Evolutionary conservation across 1,139 yeast genomes (phyloP).

Genomic region (Candida glucosophila): DNA sequence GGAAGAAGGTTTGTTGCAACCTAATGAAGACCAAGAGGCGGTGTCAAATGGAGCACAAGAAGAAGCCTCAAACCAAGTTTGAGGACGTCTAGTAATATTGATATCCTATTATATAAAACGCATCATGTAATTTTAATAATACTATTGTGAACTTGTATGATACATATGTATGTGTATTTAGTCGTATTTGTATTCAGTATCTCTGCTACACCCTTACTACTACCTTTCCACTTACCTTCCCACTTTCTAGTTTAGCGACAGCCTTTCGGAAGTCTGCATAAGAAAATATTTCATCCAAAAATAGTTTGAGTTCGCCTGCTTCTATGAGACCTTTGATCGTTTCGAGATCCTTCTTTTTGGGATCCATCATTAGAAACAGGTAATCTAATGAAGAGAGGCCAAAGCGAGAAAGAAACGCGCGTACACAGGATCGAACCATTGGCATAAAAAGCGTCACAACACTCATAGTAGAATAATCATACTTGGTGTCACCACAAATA

Average conservation of each 20-base stretch:
- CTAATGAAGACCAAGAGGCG: too few species aligned
- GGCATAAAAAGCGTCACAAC: slow-evolving; percentile 1
- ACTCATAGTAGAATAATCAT: slow-evolving; percentile 13
- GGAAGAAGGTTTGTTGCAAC: too few species aligned
- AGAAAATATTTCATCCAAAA: slow-evolving; percentile 45
- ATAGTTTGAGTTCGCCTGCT: slow-evolving; percentile 32
- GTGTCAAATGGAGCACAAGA: too few species aligned
- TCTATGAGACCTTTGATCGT: slow-evolving; percentile 23
- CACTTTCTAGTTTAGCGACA: slow-evolving; percentile 32
- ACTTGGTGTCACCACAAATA: slow-evolving; percentile 40
- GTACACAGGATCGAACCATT: too few species aligned
- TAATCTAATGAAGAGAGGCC: slow-evolving; percentile 10
- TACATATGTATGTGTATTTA: too few species aligned
- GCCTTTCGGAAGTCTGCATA: slow-evolving; percentile 46
- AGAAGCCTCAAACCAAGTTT: too few species aligned
- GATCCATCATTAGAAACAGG: slow-evolving; percentile 1
- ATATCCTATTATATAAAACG: too few species aligned
- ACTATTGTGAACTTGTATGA: too few species aligned
- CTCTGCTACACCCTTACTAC: slow-evolving; percentile 32
- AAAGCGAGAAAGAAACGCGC: slow-evolving; percentile 3
- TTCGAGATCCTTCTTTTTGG: slow-evolving; percentile 5
- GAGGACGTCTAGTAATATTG: too few species aligned
- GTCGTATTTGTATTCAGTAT: too few species aligned
- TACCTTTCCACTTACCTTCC: slow-evolving; percentile 57
- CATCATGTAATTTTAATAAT: too few species aligned